Percentiles rank a stretch among this genome's conserved stretches.
Evolutionary conservation across 257 asterid genomes (phyloP).

Genomic region (Capsicum pubescens): DNA sequence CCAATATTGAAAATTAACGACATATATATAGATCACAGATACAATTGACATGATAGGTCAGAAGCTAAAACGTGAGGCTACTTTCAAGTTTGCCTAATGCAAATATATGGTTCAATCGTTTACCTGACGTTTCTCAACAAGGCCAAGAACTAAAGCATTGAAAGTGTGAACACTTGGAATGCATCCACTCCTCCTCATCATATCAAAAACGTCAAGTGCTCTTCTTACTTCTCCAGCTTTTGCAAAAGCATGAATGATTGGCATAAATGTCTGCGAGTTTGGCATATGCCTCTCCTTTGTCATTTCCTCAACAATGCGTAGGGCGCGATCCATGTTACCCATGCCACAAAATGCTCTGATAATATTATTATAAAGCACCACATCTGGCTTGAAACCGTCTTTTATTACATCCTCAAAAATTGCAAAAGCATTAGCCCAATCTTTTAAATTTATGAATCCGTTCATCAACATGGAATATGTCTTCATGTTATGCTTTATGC

Average conservation of each 20-base stretch:
- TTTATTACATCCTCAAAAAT: slow-evolving; percentile 81
- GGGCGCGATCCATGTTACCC: slow-evolving; percentile 92
- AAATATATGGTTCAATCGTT: background rate
- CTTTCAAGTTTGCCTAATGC: background rate
- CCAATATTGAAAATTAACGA: background rate
- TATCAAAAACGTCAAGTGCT: slow-evolving; percentile 70
- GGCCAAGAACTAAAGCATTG: slow-evolving; percentile 91
- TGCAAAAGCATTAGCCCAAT: slow-evolving; percentile 96
- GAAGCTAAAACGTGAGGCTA: background rate
- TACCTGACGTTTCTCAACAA: slow-evolving; percentile 91
- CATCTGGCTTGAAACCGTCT: slow-evolving; percentile 89
- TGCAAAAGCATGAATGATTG: slow-evolving; percentile 86
- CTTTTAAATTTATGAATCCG: slow-evolving; percentile 83
- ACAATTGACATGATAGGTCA: background rate
- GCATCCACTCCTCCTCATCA: slow-evolving; percentile 95
- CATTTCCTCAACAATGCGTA: slow-evolving; percentile 88
- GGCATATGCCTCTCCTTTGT: slow-evolving; percentile 74
- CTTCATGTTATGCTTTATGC: slow-evolving; percentile 85
- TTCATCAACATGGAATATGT: slow-evolving; percentile 96
- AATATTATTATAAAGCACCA: slow-evolving; percentile 85
- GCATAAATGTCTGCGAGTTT: slow-evolving; percentile 83
- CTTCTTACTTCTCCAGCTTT: slow-evolving; percentile 76
- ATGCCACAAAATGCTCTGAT: slow-evolving; percentile 91
- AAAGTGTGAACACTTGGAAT: slow-evolving; percentile 85
- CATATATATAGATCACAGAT: background rate